Percentiles rank a stretch among this genome's conserved stretches.
These are phyloP conservation scores for Rhodotorula taiwanensis DNA, from an alignment of 768 basidiomycete genomes.

Conservation along the genomic window DNA sequence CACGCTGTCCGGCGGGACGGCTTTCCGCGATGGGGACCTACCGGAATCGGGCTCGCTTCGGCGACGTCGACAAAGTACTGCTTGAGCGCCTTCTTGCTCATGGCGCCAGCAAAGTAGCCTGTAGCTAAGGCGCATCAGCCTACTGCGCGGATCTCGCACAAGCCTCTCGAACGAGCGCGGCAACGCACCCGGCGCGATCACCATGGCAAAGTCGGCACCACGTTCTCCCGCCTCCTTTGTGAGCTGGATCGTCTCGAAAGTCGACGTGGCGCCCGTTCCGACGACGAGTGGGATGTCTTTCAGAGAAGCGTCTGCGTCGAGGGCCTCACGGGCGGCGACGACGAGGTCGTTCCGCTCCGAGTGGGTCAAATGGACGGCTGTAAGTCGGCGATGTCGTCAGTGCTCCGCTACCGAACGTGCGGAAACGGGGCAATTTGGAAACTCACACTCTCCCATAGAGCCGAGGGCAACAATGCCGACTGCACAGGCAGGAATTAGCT, in stretches of 20 bases:
- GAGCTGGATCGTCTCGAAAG: conserved; percentile 62
- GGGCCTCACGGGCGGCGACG: conserved; percentile 59
- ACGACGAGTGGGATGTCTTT: conserved; percentile 61
- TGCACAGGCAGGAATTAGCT: conserved; percentile 42
- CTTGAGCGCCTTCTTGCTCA: conserved; percentile 65
- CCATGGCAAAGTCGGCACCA: conserved; percentile 80
- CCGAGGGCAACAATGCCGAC: conserved; percentile 68
- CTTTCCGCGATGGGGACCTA: conserved; percentile 55
- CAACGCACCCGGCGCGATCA: conserved; percentile 59
- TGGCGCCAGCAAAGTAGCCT: conserved; percentile 26
- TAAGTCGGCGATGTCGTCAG: conserved; percentile 12
- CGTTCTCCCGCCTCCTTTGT: conserved; percentile 63
- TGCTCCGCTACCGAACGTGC: background rate
- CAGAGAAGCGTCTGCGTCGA: conserved; percentile 60
- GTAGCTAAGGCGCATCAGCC: background rate
- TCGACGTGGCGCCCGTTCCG: conserved; percentile 77
- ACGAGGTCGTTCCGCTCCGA: conserved; percentile 62
- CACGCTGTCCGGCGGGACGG: background rate
- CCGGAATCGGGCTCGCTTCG: conserved; percentile 72
- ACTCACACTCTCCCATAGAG: conserved; percentile 65
- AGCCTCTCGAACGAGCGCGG: conserved; percentile 33
- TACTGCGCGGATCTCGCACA: background rate
- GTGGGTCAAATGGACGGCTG: conserved; percentile 63
- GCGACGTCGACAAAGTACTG: conserved; percentile 70
- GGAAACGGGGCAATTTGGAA: background rate